phyloP scores from a whole-genome alignment of 139 green algal genomes.

The Trebouxia sp. region DNA sequence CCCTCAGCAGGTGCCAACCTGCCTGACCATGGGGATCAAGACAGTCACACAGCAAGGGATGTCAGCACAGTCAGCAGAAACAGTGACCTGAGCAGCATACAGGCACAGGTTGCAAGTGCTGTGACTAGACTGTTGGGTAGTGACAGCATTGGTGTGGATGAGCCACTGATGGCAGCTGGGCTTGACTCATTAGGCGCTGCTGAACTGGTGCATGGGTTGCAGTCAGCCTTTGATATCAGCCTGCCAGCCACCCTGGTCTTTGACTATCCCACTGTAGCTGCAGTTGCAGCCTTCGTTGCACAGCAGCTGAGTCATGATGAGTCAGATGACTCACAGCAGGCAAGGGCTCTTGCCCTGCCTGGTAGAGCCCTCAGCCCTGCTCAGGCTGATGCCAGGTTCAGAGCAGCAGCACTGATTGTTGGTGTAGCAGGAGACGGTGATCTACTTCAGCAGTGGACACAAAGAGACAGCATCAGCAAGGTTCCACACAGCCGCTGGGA shows the following conservation, averaged over 20 bases:
- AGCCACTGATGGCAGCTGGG: conserved; percentile 61
- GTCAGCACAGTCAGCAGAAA: background rate
- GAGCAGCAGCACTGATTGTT: background rate
- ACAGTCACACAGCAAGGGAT: background rate
- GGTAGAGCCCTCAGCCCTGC: background rate
- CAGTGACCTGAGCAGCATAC: background rate
- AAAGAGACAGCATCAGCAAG: conserved; percentile 32
- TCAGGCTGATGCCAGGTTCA: too few relatives aligned
- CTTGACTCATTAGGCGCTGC: conserved; percentile 77
- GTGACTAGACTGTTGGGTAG: background rate
- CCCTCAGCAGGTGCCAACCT: background rate
- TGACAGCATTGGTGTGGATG: conserved; percentile 9
- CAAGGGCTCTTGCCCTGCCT: background rate
- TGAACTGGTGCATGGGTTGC: conserved; percentile 63
- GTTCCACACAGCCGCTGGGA: conserved; percentile 58
- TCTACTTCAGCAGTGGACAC: background rate
- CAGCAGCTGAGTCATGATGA: background rate
- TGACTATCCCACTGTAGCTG: conserved; percentile 64
- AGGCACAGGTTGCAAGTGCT: background rate
- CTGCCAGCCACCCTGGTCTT: conserved; percentile 74
- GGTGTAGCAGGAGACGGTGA: conserved; percentile 1
- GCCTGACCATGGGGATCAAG: background rate
- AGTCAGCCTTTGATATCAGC: conserved; percentile 49
- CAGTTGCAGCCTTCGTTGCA: conserved; percentile 44
- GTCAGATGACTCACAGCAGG: background rate